Evolutionary conservation across 2,329 filamentous ascomycete genomes (phyloP), one percentile per base, ranked within the genome.

Genomic region (Colletotrichum eremochloae): DNA sequence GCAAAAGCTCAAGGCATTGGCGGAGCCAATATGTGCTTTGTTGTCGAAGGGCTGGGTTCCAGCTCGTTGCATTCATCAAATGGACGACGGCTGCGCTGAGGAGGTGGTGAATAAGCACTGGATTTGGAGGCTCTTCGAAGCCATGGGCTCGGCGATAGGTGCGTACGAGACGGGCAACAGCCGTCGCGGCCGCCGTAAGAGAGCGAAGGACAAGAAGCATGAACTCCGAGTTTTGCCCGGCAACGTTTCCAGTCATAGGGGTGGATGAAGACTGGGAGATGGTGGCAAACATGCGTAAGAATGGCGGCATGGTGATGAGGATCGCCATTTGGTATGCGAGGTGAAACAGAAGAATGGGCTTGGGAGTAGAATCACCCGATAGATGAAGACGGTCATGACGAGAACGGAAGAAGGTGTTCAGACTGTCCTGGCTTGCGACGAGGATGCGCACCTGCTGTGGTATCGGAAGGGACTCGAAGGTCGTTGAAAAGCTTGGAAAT

Each of bases 11-110:
- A 1, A 75, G 63, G 24, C 74, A 74, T 18, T 72, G 56, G 1
- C 72, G 72, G n/a, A 75, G 64, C 74, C 72, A 75, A 8, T 70
- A 62, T 1, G 72, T 67, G 63, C 74, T 75, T 46, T 73, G 74
- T 24, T 71, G 62, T 40, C 62, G 63, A 9, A 70, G 64, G 9
- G 74, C 70, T 1, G 68, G 64, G 0, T 72, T 72, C 40, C 62
- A 52, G 46, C 74, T 75, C 0, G 72, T 75, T 0, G 74, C 68
- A 11, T 75, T 75, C 74, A 75, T 75, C 8, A 75, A 60, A 24
- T 74, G 72, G 0, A 75, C 74, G 53, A 74, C 74, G 11, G 61
- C 68, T 12, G 72, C 74, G n/a, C 72, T 74, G 14, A 75, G 72
- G 29, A 75, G 74, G 31, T 74, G 74, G 31, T 75, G 74, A 9